Base-by-base conservation (phyloP, 2,329 filamentous ascomycete species). In the Cladosporium velox region DNA sequence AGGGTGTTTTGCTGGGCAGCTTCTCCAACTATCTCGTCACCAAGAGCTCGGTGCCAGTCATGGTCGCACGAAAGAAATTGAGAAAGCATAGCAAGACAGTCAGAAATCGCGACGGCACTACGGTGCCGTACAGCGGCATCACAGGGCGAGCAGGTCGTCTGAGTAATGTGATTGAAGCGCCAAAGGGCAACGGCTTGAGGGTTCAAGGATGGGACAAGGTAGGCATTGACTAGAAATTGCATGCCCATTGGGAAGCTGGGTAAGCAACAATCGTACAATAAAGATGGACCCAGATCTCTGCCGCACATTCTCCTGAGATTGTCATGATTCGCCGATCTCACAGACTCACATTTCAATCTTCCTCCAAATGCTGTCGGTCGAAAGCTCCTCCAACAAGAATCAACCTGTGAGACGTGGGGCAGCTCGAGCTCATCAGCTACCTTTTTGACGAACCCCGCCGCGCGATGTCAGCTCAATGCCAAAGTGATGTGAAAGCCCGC, bases 21-120 rank as follows among this genome's bases (percentile, higher is more conserved):
- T 98, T 99, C 79, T 96, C 92, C 67, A 98, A 98, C 77, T 99
- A 99, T 75, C 85, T 99, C 8, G 93, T 99, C 35, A 96, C 93
- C 44, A 98, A 98, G 81, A 96, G 92, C 69, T 96, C 92, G 2
- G 93, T 96, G 18, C 95, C 95, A 0, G 95, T 99, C 67, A 99
- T 99, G 95, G 95, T 98, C 41, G 95, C 95, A 8, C 85, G 95
- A 67, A 97, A 96, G 82, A 90, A 91, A 66, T 84, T 97, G 52
- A 86, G 91, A 59, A 97, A 97, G 78, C 91, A 96, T 80, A 89
- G 87, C 77, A 76, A 76, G 66, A 70, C 67, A 91, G 63, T 57
- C 3, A 51, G 72, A 60, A 73, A 76, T 60, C 70, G 72, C 51
- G 75, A 77, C 62, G 75, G 75, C 5, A 70, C 74, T 15, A 61